Conservation (phyloP, 2,329 filamentous ascomycete genomes). For the Cladophialophora exuberans region DNA sequence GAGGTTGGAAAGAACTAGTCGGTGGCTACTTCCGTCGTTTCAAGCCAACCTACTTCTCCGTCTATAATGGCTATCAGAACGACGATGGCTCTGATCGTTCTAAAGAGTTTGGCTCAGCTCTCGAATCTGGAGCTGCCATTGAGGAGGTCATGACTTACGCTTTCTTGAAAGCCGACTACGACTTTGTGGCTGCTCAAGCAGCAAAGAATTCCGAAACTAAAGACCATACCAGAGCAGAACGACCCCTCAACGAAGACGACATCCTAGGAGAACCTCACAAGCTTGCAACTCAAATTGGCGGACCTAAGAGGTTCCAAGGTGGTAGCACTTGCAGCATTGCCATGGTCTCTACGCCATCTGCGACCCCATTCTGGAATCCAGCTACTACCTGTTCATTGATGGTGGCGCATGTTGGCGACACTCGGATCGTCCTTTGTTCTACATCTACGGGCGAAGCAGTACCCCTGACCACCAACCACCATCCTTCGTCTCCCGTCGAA, state of each 20-base stretch:
- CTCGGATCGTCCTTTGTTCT: conserved; percentile 84
- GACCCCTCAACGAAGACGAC: conserved; percentile 82
- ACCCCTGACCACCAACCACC: conserved; percentile 87
- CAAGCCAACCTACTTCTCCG: conserved; percentile 75
- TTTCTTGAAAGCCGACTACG: conserved; percentile 89
- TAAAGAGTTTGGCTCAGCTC: conserved; percentile 28
- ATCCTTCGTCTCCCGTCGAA: conserved; percentile 85
- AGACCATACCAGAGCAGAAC: conserved; percentile 71
- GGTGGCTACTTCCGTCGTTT: conserved; percentile 96
- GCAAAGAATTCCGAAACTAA: conserved; percentile 68
- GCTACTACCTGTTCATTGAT: conserved; percentile 80
- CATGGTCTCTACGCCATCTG: conserved; percentile 88
- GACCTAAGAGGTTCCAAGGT: conserved; percentile 75
- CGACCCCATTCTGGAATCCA: conserved; percentile 94
- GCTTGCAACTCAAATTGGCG: conserved; percentile 64
- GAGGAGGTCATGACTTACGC: conserved; percentile 77
- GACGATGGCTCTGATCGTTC: conserved; percentile 38
- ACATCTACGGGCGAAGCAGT: conserved; percentile 79
- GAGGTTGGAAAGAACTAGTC: conserved; percentile 79
- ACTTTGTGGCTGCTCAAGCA: conserved; percentile 90
- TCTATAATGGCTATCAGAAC: conserved; percentile 40
- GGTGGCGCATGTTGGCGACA: conserved; percentile 91
- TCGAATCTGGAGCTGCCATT: conserved; percentile 46
- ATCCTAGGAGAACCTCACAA: conserved; percentile 69
- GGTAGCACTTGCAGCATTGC: conserved; percentile 90